These are phyloP conservation scores for Piper longum DNA, from an alignment of 164 flowering plant species.

Conservation along the genomic window DNA sequence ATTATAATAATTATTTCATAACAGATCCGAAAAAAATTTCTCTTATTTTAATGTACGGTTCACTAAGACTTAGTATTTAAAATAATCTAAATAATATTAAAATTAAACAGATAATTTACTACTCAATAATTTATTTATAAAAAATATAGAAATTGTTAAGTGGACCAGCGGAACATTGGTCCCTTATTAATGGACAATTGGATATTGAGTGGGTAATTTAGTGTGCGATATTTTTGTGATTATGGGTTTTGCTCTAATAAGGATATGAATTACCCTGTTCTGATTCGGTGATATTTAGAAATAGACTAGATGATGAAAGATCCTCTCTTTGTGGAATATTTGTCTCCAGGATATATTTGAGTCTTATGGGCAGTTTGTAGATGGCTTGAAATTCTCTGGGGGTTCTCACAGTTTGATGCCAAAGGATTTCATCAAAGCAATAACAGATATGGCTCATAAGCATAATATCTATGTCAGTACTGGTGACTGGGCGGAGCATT, in stretches of 20 bases:
- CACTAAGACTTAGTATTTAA: too few relatives aligned
- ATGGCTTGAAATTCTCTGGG: constrained; percentile 77
- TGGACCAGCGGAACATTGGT: too few relatives aligned
- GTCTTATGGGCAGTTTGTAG: constrained; percentile 74
- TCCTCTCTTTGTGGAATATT: neutral
- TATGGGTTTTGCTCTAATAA: too few relatives aligned
- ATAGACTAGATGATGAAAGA: neutral
- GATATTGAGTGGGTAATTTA: too few relatives aligned
- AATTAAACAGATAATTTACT: too few relatives aligned
- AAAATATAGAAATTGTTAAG: too few relatives aligned
- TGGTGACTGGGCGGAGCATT: constrained; percentile 82
- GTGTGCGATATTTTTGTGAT: neutral
- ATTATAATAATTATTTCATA: too few relatives aligned
- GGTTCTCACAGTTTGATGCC: constrained; percentile 73
- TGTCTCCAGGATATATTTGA: constrained; percentile 61
- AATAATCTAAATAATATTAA: too few relatives aligned
- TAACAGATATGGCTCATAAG: constrained; percentile 68
- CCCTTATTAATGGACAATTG: too few relatives aligned
- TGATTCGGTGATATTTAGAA: neutral
- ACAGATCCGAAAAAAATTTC: too few relatives aligned
- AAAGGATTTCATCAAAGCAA: constrained; percentile 39
- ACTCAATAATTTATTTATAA: too few relatives aligned
- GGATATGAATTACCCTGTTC: neutral
- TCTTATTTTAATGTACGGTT: too few relatives aligned
- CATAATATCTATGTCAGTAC: constrained; percentile 81